Percentiles rank a stretch among this genome's conserved stretches.
phyloP scores from a whole-genome alignment of 1,284 basidiomycete genomes.

The Peniophora sp. region DNA sequence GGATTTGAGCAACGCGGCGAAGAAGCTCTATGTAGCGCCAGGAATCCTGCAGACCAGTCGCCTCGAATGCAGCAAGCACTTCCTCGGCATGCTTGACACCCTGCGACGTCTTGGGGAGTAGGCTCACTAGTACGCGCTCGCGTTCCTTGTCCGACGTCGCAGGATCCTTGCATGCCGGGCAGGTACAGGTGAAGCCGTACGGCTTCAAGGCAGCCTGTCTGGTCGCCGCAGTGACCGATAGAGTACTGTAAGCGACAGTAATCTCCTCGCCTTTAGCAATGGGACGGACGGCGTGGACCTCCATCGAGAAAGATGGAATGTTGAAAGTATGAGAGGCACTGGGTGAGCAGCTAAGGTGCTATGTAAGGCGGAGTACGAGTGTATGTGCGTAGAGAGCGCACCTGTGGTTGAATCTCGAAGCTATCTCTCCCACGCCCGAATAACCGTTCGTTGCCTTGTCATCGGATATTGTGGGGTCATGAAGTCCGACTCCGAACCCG shows the following conservation, averaged over 20 bases:
- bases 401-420: background rate
- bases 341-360: background rate
- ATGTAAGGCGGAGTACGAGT: background rate
- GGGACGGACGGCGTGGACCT: slow-evolving; percentile 1
- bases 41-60: too few relatives aligned
- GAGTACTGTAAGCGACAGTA: background rate
- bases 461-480: slow-evolving; percentile 3
- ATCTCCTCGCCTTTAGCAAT: slow-evolving; percentile 6
- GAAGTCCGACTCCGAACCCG: slow-evolving; percentile 13
- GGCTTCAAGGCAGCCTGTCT: slow-evolving; percentile 3
- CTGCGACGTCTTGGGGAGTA: too few relatives aligned
- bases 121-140: too few relatives aligned
- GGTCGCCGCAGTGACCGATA: too few relatives aligned
- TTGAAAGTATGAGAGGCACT: background rate
- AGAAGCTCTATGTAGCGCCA: too few relatives aligned
- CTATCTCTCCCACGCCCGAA: background rate
- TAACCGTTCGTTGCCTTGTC: too few relatives aligned
- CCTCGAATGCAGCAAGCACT: too few relatives aligned
- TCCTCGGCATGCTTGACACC: too few relatives aligned
- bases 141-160: background rate
- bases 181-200: slow-evolving; percentile 5
- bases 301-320: slow-evolving; percentile 1
- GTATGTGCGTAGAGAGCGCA: background rate
- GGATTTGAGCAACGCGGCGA: too few relatives aligned
- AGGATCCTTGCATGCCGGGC: slow-evolving; percentile 1